Evolutionary conservation across 768 basidiomycete species (phyloP).

Genomic region (Boletellus emodensis): DNA sequence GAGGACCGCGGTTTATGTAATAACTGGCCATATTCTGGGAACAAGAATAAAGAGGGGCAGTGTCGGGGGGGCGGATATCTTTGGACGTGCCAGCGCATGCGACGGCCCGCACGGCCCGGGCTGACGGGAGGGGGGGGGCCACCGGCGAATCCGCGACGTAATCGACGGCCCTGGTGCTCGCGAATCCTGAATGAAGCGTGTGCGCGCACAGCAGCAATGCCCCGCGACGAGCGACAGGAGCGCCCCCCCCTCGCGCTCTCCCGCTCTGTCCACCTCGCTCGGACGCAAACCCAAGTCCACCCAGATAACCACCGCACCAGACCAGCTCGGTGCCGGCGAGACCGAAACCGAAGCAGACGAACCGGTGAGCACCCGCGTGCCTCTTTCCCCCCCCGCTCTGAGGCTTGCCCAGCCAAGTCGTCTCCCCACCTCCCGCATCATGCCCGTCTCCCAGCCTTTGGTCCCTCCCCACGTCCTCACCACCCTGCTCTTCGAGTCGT

Average conservation of each 20-base stretch:
- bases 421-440: constrained; percentile 66
- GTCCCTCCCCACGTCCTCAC: constrained; percentile 49
- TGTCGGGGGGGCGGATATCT: neutral
- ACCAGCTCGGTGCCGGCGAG: constrained; percentile 60
- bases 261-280: constrained; percentile 21
- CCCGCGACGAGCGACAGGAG: no score
- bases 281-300: constrained; percentile 35
- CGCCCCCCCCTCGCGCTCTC: neutral
- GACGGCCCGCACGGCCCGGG: no score
- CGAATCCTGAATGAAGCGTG: no score
- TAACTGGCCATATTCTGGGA: neutral
- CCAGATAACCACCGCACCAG: constrained; percentile 61
- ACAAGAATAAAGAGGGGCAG: neutral
- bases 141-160: no score
- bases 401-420: constrained; percentile 46
- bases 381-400: constrained; percentile 4
- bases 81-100: no score
- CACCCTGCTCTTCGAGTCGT: constrained; percentile 64
- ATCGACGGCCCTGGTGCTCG: no score
- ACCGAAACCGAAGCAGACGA: constrained; percentile 80
- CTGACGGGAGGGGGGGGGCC: no score
- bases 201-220: no score
- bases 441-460: constrained; percentile 46
- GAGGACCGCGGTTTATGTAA: constrained; percentile 20
- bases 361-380: constrained; percentile 45